Base-by-base conservation (phyloP, 2,329 filamentous ascomycete genomes). In the Capronia epimyces region DNA sequence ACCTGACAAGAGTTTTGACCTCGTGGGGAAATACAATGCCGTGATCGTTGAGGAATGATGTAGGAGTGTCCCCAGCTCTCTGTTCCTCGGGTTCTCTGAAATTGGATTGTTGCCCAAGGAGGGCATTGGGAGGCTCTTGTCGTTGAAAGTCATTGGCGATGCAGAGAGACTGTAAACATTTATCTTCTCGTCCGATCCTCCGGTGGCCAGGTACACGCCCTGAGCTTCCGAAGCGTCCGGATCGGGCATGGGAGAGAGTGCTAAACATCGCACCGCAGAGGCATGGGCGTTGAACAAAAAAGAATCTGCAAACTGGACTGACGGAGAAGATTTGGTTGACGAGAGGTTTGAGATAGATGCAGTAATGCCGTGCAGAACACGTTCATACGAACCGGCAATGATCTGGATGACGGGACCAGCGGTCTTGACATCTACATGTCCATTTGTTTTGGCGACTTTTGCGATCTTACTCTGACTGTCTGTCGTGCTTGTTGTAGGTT, bases 211-310 rank as follows among this genome's bases (percentile, higher is more conserved):
- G 60, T 93, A 84, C 43, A 95, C 79, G 66, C 93, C 95, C 65
- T 88, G 85, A n/a, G 83, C 58, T 73, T 76, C 50, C 73, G 50
- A 54, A 39, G 66, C 64, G 53, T 69, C 65, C 32, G 65, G 63
- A 16, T 77, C 78, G 10, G 87, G 87, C 0, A 86, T 76, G 2
- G 86, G 85, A 7, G 91, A 96, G 55, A 96, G 71, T 20, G 90
- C 89, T 27, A 98, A 77, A 66, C 88, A 94, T 62, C 89, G 86
- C 66, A 98, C 88, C 3, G 93, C 85, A 10, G 90, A 94, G 50
- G 82, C 79, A 71, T 98, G 93, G 12, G 93, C 90, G 65, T 90
- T 88, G 79, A 98, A 96, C 50, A 98, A 80, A 69, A 98, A 98
- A 0, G 87, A 91, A 69, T 97, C 91, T 59, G 87, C 81, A 65